phyloP scores from a whole-genome alignment of 2,329 filamentous ascomycete genomes.

The Neopestalotiopsis sp. region DNA sequence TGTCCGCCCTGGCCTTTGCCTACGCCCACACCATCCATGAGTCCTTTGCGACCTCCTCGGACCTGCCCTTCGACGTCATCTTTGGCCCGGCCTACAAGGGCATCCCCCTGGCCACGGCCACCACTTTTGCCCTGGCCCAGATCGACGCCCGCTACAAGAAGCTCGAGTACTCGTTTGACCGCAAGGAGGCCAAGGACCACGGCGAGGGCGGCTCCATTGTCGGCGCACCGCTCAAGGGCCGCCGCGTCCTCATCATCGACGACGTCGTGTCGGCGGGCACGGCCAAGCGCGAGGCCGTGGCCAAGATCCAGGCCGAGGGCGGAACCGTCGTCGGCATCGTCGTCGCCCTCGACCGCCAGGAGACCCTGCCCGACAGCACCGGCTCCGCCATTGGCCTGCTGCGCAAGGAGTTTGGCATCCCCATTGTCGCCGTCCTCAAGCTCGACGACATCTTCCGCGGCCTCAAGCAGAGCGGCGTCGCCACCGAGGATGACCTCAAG shows the following conservation, averaged over 20 bases:
- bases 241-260: constrained; percentile 88
- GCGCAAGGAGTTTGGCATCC: constrained; percentile 81
- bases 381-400: constrained; percentile 86
- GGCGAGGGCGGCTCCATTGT: constrained; percentile 95
- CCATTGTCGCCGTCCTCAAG: constrained; percentile 82
- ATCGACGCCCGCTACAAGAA: constrained; percentile 72
- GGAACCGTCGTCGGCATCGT: constrained; percentile 86
- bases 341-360: constrained; percentile 85
- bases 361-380: constrained; percentile 73
- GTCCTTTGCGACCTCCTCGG: constrained; percentile 30
- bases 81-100: constrained; percentile 98
- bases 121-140: constrained; percentile 76
- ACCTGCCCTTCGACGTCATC: constrained; percentile 74
- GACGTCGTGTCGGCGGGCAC: constrained; percentile 97
- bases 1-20: constrained; percentile 78
- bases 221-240: constrained; percentile 82
- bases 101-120: constrained; percentile 84
- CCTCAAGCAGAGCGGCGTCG: constrained; percentile 60
- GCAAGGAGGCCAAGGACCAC: constrained; percentile 96
- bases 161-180: constrained; percentile 87
- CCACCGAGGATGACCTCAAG: constrained; percentile 66
- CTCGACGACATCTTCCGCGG: constrained; percentile 82
- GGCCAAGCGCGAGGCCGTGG: constrained; percentile 89
- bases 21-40: constrained; percentile 74
- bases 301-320: constrained; percentile 85